These are phyloP conservation scores for Babesia divergens DNA, from an alignment of 169 alveolate genomes.

Conservation along the genomic window DNA sequence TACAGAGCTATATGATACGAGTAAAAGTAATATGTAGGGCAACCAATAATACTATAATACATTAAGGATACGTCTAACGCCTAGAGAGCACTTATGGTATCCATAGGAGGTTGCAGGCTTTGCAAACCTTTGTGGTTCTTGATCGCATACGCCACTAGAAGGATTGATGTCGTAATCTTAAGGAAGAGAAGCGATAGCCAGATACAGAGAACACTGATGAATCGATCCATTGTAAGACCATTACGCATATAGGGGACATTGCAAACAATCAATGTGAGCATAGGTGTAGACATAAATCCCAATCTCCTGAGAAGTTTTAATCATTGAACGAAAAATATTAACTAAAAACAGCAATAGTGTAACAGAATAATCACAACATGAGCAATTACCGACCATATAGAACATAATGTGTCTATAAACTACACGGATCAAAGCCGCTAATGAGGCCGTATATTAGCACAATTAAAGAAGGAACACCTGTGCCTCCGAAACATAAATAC, in stretches of 20 bases:
- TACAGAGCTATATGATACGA: no score
- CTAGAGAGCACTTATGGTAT: slow-evolving; percentile 37
- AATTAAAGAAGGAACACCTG: neutral
- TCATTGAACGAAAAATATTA: no score
- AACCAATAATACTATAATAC: neutral
- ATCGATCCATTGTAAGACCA: slow-evolving; percentile 8
- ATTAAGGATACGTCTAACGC: neutral
- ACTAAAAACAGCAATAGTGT: neutral
- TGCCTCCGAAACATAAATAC: no score
- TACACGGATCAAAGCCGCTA: neutral
- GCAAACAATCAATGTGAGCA: slow-evolving; percentile 70
- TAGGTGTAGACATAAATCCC: slow-evolving; percentile 76
- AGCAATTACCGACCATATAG: neutral
- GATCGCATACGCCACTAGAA: slow-evolving; percentile 35
- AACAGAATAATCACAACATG: neutral
- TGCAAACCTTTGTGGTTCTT: slow-evolving; percentile 3
- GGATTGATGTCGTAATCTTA: slow-evolving; percentile 38
- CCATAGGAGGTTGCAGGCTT: slow-evolving; percentile 31
- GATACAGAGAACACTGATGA: neutral
- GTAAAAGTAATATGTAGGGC: no score
- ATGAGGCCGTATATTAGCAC: no score
- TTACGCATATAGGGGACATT: slow-evolving; percentile 63
- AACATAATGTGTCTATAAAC: neutral
- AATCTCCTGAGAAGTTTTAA: no score
- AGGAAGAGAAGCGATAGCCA: slow-evolving; percentile 33